Evolutionary conservation across 2,329 filamentous ascomycete genomes (phyloP).

Genomic region (Simplicillium sp.): DNA sequence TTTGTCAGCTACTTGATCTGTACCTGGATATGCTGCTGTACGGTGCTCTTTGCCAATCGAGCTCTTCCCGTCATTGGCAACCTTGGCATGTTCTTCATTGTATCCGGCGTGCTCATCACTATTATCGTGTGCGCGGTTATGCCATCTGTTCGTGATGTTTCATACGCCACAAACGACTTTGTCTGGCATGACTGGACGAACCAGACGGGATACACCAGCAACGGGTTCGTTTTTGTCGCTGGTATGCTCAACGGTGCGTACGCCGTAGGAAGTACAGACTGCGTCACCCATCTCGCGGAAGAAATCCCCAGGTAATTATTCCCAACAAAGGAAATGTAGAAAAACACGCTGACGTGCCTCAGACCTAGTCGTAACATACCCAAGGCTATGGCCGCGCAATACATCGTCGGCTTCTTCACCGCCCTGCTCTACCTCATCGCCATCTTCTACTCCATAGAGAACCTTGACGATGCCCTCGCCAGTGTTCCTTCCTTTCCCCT

Average conservation of each 20-base stretch:
- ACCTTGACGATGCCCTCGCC: conserved; percentile 36
- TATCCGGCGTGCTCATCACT: conserved; percentile 44
- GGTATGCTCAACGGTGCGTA: conserved; percentile 56
- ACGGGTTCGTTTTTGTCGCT: conserved; percentile 30
- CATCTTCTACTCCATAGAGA: conserved; percentile 38
- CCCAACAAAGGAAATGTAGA: neutral
- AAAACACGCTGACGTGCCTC: neutral
- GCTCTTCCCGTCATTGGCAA: conserved; percentile 42
- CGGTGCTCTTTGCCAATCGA: conserved; percentile 44
- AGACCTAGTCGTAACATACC: conserved; percentile 30
- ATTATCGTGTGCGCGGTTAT: conserved; percentile 47
- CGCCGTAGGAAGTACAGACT: conserved; percentile 57
- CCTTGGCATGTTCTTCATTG: conserved; percentile 38
- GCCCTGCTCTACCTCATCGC: conserved; percentile 32
- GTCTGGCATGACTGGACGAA: conserved; percentile 31
- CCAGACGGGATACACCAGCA: conserved; percentile 24
- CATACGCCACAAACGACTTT: conserved; percentile 20
- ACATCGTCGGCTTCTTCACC: conserved; percentile 30
- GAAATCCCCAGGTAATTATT: conserved; percentile 38
- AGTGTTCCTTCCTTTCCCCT: conserved; percentile 40
- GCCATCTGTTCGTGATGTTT: conserved; percentile 20
- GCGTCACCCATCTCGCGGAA: conserved; percentile 54
- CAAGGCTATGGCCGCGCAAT: conserved; percentile 31
- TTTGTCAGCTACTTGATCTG: conserved; percentile 30
- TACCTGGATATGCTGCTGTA: conserved; percentile 26